These are phyloP conservation scores for Anisodus acutangulus DNA, from an alignment of 257 asterid species.

Conservation along the genomic window DNA sequence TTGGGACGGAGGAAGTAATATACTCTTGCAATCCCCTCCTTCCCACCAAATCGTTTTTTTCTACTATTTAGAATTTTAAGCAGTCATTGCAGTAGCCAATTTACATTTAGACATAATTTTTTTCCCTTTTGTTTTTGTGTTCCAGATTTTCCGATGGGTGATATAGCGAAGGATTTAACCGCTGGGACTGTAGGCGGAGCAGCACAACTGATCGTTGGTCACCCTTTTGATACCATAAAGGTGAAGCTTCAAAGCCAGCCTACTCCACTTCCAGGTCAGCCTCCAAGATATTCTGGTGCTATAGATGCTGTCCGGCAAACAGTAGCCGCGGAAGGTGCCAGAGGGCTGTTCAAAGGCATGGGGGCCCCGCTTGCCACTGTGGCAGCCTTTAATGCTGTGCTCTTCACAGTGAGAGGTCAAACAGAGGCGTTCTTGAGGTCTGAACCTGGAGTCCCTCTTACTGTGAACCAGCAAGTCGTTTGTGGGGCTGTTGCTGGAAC, in stretches of 20 bases:
- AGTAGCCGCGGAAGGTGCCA: slow-evolving; percentile 85
- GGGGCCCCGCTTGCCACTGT: slow-evolving; percentile 95
- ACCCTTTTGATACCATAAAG: slow-evolving; percentile 95
- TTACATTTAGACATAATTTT: neutral
- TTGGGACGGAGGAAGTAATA: neutral
- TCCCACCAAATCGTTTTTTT: slow-evolving; percentile 9
- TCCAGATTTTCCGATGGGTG: slow-evolving; percentile 34
- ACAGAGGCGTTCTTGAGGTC: slow-evolving; percentile 78
- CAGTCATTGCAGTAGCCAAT: neutral
- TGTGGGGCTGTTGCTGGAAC: slow-evolving; percentile 93
- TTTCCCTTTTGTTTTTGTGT: too few species aligned
- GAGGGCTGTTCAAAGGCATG: slow-evolving; percentile 94
- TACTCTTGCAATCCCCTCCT: neutral
- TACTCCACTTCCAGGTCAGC: slow-evolving; percentile 81
- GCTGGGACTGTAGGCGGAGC: slow-evolving; percentile 93
- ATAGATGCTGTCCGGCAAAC: slow-evolving; percentile 91
- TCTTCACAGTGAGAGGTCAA: slow-evolving; percentile 83
- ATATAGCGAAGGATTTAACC: slow-evolving; percentile 67
- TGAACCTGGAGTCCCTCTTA: slow-evolving; percentile 69
- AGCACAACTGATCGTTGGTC: slow-evolving; percentile 81
- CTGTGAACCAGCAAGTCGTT: slow-evolving; percentile 72
- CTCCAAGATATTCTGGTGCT: slow-evolving; percentile 75
- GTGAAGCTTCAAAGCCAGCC: slow-evolving; percentile 99
- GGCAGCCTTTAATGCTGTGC: slow-evolving; percentile 86
- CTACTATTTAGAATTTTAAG: neutral